phyloP scores from a whole-genome alignment of 208 protist species.

The Acanthamoeba comandoni region DNA sequence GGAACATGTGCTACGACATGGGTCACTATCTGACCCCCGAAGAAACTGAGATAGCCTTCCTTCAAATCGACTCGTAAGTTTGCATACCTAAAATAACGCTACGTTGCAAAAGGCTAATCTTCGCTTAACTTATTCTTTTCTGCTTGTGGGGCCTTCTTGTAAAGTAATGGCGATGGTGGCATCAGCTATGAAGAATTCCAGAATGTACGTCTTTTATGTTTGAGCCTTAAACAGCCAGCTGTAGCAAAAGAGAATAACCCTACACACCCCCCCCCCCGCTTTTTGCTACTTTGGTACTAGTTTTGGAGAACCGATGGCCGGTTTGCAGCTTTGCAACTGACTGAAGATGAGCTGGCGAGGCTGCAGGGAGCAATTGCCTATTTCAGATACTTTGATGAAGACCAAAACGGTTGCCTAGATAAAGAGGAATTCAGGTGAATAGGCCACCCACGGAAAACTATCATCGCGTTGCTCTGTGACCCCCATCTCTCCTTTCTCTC shows the following conservation, averaged over 20 bases:
- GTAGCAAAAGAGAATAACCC: background rate
- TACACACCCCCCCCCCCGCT: no score
- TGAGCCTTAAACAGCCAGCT: conserved; percentile 7
- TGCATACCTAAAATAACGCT: no score
- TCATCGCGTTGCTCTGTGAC: no score
- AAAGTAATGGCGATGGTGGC: background rate
- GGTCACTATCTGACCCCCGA: conserved; percentile 22
- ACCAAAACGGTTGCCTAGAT: conserved; percentile 13
- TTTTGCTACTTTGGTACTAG: no score
- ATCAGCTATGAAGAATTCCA: conserved; percentile 47
- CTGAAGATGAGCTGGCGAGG: background rate
- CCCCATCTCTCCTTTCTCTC: no score
- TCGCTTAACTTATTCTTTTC: no score
- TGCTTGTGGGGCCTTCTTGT: no score
- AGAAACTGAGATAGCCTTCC: conserved; percentile 37
- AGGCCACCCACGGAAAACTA: no score
- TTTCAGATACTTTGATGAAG: conserved; percentile 42
- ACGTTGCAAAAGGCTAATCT: no score
- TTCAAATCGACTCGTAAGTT: conserved; percentile 39
- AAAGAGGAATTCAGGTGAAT: conserved; percentile 13
- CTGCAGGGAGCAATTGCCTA: conserved; percentile 6
- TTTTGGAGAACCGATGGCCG: conserved; percentile 20
- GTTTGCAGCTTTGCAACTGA: conserved; percentile 7
- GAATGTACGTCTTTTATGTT: background rate
- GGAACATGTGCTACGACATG: conserved; percentile 47